Evolutionary conservation across 805 yeast genomes (phyloP).

Genomic region (Yamadazyma scolyti): DNA sequence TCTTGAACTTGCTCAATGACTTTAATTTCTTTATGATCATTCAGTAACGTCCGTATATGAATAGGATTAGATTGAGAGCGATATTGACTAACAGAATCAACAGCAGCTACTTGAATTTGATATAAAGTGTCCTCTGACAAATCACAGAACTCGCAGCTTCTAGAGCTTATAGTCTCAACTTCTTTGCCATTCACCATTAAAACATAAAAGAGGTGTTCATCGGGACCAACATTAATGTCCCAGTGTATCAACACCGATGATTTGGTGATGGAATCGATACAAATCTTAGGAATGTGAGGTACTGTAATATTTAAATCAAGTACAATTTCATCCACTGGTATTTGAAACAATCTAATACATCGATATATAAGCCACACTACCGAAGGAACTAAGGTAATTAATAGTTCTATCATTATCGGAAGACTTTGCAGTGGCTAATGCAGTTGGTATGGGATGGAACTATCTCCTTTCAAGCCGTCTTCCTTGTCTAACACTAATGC

Average conservation of each 20-base stretch:
- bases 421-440: too few species aligned
- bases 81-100: conserved; percentile 32
- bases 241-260: conserved; percentile 51
- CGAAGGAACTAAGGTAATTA: conserved; percentile 32
- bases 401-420: conserved; percentile 28
- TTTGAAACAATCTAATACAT: conserved; percentile 29
- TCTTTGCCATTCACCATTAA: conserved; percentile 32
- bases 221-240: conserved; percentile 36
- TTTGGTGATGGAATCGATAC: conserved; percentile 50
- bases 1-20: background rate
- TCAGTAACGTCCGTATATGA: conserved; percentile 23
- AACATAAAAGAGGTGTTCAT: conserved; percentile 30
- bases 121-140: conserved; percentile 24
- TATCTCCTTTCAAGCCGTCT: too few species aligned
- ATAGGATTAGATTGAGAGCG: conserved; percentile 30
- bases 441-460: too few species aligned
- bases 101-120: conserved; percentile 34
- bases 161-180: conserved; percentile 32
- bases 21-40: background rate
- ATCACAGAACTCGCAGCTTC: conserved; percentile 31
- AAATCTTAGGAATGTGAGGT: conserved; percentile 53
- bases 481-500: too few species aligned
- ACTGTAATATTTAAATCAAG: conserved; percentile 47
- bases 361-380: conserved; percentile 39
- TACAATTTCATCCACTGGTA: conserved; percentile 45